Evolutionary conservation across 352 stramenopile genomes (phyloP), one percentile per base, ranked within the genome.

Genomic region (Bremia lactucae): DNA sequence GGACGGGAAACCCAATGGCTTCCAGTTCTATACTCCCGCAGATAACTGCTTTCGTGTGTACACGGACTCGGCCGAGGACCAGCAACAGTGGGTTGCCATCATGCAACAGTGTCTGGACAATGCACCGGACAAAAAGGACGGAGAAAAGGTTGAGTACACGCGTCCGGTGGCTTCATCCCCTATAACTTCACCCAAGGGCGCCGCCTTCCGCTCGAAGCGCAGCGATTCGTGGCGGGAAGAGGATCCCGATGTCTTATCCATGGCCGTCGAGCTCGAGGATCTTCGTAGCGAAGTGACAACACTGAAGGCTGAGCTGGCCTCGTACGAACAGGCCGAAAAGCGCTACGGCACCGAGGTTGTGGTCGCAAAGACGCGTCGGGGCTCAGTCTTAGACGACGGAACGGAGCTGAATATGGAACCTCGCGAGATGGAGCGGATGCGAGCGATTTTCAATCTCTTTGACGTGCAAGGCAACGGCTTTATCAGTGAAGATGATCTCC

Each of bases 1-100:
- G 78, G 78, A 90, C 35, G 78, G 78, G 55, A 90, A 90, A 57
- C 78, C 78, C 29, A 77, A 90, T 36, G 78, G 74, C 44, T 86
- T 90, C 55, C 78, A 90, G 63, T 90, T 90, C 65, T 90, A 87
- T 64, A 87, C 78, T 39, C 78, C 78, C 13, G 62, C 59, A 24
- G 83, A 90, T 62, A 78, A 85, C 55, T 83, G 70, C 70, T 90
- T 86, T 65, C 72, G 76, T 41, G 74, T 90, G 42, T 90, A 90
- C 72, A 83, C 72, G 25, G 78, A 87, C 41, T 71, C 66, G n/a
- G 33, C 58, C 11, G 69, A 80, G 23, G 74, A 90, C 47, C 76
- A 84, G 45, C 22, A 43, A 42, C 60, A 79, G 42, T 90, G 78
- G 78, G 42, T 90, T 23, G 46, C 60, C 7, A 56, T 59, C 48